These are phyloP conservation scores for Eutrema japonicum DNA, from an alignment of 345 rosid genomes.

Conservation along the genomic window DNA sequence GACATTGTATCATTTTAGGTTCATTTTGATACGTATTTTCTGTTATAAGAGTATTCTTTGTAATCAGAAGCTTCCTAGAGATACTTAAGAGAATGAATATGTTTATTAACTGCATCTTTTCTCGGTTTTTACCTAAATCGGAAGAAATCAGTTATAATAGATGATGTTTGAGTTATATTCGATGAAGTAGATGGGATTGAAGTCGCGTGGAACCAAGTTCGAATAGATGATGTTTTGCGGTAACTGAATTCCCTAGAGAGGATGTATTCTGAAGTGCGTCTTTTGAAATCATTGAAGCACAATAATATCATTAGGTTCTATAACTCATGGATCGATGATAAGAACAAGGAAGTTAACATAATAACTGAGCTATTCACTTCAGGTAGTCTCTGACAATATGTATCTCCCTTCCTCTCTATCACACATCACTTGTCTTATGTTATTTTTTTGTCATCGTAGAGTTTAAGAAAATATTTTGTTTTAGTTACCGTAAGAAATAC, in stretches of 20 bases:
- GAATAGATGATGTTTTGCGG: conserved; percentile 85
- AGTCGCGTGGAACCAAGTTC: conserved; percentile 98
- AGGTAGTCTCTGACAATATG: conserved; percentile 91
- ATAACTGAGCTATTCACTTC: conserved; percentile 95
- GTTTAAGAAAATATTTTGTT: too few species aligned
- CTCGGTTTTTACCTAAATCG: conserved; percentile 42
- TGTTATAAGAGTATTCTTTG: neutral
- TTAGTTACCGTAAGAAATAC: too few species aligned
- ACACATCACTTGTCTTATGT: too few species aligned
- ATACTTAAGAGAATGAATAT: conserved; percentile 3
- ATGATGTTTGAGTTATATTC: too few species aligned
- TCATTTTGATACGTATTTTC: neutral
- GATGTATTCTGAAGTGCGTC: conserved; percentile 90
- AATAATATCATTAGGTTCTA: conserved; percentile 74
- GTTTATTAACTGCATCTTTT: conserved; percentile 7
- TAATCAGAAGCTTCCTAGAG: neutral
- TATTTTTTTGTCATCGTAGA: too few species aligned
- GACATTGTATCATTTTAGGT: conserved; percentile 65
- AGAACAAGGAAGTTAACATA: conserved; percentile 85
- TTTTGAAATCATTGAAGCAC: conserved; percentile 83
- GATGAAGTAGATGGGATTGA: conserved; percentile 96
- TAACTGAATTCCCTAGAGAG: conserved; percentile 84
- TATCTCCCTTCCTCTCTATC: neutral
- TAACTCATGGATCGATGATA: conserved; percentile 93
- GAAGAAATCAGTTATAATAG: conserved; percentile 65